Evolutionary conservation across 2,329 filamentous ascomycete species (phyloP).

Genomic region (Trichoderma oligosporum): DNA sequence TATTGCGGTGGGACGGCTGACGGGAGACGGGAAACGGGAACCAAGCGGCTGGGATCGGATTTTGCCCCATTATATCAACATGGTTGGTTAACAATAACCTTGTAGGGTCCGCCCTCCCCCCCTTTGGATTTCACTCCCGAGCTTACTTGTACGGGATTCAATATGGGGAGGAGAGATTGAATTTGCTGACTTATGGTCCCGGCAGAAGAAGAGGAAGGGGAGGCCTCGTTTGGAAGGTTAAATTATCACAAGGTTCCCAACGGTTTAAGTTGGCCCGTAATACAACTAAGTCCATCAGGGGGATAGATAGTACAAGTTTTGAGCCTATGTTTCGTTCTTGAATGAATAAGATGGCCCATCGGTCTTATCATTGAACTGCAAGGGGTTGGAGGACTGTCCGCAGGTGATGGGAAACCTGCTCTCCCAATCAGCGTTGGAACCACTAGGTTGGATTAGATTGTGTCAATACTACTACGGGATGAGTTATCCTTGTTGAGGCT

Average conservation of each 20-base stretch:
- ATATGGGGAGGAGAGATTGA: background rate
- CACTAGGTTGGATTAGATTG: background rate
- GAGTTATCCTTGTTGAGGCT: background rate
- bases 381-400: too few relatives aligned
- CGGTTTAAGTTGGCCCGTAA: too few relatives aligned
- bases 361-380: too few relatives aligned
- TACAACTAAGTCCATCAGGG: too few relatives aligned
- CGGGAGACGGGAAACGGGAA: too few relatives aligned
- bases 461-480: constrained; percentile 5
- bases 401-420: too few relatives aligned
- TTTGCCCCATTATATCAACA: background rate
- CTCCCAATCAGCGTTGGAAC: background rate
- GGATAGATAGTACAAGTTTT: background rate
- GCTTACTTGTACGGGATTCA: background rate
- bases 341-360: too few relatives aligned
- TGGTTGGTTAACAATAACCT: background rate
- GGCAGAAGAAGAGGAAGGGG: too few relatives aligned
- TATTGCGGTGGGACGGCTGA: constrained; percentile 16
- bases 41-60: background rate
- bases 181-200: background rate
- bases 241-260: background rate
- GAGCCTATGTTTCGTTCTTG: too few relatives aligned
- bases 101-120: background rate
- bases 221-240: background rate
- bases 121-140: background rate